Percentiles rank a stretch among this genome's conserved stretches.
These are phyloP conservation scores for Fomitopsis betulina DNA, from an alignment of 1,284 basidiomycete genomes.

Conservation along the genomic window DNA sequence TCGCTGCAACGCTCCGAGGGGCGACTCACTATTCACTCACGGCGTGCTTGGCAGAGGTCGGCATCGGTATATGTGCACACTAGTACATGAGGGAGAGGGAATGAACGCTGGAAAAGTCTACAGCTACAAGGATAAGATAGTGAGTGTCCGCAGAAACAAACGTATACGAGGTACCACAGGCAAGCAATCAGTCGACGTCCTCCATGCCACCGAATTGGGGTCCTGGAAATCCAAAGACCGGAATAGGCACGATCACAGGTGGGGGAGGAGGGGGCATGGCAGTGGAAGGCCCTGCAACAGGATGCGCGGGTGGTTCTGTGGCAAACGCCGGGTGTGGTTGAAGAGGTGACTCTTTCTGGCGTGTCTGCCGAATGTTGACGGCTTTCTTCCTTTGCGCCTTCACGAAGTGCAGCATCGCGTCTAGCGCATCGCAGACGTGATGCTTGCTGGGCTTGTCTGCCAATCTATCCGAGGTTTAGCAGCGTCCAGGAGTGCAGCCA, in stretches of 20 bases:
- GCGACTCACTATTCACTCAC: background rate
- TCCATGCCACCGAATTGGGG: constrained; percentile 16
- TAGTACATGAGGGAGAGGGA: background rate
- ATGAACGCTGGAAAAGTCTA: background rate
- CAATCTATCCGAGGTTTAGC: constrained; percentile 32
- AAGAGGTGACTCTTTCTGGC: background rate
- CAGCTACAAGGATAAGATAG: constrained; percentile 3
- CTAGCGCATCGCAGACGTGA: constrained; percentile 48
- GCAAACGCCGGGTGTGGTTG: background rate
- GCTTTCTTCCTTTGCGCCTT: constrained; percentile 40
- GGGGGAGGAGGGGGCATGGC: background rate
- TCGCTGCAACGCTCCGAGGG: background rate
- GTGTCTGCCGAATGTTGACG: constrained; percentile 1
- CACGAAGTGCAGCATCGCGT: constrained; percentile 42
- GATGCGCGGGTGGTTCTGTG: background rate
- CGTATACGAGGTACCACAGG: background rate
- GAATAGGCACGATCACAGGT: background rate
- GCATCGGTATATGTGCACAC: background rate
- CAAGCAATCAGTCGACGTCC: constrained; percentile 17
- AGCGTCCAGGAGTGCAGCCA: background rate
- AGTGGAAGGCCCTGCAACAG: constrained; percentile 1
- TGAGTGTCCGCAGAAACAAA: background rate
- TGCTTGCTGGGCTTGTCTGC: constrained; percentile 47
- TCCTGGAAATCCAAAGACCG: background rate
- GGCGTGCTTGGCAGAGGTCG: background rate